These are phyloP conservation scores for Royoungia palumana DNA, from an alignment of 768 basidiomycete species.

Conservation along the genomic window DNA sequence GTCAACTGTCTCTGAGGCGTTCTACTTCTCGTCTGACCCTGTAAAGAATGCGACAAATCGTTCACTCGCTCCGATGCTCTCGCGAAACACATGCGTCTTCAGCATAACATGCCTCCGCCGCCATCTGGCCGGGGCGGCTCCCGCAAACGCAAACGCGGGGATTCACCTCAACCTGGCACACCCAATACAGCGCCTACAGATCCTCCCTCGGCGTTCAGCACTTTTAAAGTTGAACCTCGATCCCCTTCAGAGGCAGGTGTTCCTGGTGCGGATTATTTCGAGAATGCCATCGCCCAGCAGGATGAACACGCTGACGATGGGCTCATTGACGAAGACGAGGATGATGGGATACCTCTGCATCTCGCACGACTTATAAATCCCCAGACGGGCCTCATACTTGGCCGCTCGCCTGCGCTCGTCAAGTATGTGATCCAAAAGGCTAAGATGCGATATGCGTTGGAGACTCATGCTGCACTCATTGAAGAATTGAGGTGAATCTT, in stretches of 20 bases:
- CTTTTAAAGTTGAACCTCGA: slow-evolving; percentile 61
- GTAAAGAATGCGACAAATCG: slow-evolving; percentile 85
- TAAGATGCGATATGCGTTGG: slow-evolving; percentile 64
- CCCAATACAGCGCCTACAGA: slow-evolving; percentile 17
- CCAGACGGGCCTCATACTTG: slow-evolving; percentile 59
- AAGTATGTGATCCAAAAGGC: slow-evolving; percentile 72
- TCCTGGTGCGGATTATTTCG: slow-evolving; percentile 34
- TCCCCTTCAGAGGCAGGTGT: slow-evolving; percentile 38
- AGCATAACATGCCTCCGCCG: slow-evolving; percentile 76
- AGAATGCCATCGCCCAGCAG: slow-evolving; percentile 10
- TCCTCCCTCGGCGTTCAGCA: slow-evolving; percentile 44
- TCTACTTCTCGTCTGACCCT: background rate
- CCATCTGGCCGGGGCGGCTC: slow-evolving; percentile 67
- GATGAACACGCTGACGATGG: slow-evolving; percentile 20
- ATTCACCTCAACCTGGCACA: slow-evolving; percentile 24
- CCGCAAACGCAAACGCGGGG: slow-evolving; percentile 66
- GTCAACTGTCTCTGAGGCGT: slow-evolving; percentile 17
- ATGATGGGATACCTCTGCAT: slow-evolving; percentile 54
- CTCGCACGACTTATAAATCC: slow-evolving; percentile 51
- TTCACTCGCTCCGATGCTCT: slow-evolving; percentile 95
- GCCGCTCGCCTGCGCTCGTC: slow-evolving; percentile 64
- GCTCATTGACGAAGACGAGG: slow-evolving; percentile 31
- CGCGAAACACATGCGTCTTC: slow-evolving; percentile 87
- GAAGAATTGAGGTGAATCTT: slow-evolving; percentile 52
- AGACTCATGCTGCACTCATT: slow-evolving; percentile 62